phyloP scores from a whole-genome alignment of 2,329 filamentous ascomycete species.

The Pseudocercospora musae region DNA sequence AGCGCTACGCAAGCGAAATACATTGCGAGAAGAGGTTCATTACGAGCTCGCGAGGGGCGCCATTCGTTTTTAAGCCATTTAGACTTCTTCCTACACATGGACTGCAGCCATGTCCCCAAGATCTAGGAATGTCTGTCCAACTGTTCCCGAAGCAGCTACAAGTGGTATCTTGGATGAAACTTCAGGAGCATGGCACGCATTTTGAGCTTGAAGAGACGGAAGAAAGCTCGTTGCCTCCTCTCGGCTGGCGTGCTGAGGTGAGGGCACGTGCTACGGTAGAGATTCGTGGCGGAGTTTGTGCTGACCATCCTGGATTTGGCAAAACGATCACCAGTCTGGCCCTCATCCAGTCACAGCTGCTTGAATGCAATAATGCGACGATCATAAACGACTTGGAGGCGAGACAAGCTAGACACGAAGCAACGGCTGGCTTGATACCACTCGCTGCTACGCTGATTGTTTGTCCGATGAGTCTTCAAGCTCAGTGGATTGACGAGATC shows the following conservation, averaged over 20 bases:
- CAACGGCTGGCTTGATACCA: conserved; percentile 37
- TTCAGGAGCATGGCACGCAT: conserved; percentile 47
- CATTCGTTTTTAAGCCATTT: conserved; percentile 23
- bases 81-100: conserved; percentile 11
- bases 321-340: conserved; percentile 62
- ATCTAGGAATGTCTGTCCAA: conserved; percentile 32
- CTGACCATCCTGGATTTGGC: conserved; percentile 64
- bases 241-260: conserved; percentile 56
- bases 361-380: conserved; percentile 7
- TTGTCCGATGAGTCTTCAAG: conserved; percentile 53
- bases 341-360: conserved; percentile 50
- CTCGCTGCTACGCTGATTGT: conserved; percentile 59
- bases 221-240: conserved; percentile 48
- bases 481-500: conserved; percentile 59
- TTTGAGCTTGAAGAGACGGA: conserved; percentile 57
- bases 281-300: conserved; percentile 59
- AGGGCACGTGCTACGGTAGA: conserved; percentile 41
- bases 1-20: neutral
- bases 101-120: conserved; percentile 1
- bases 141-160: conserved; percentile 54
- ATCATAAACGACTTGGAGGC: conserved; percentile 10
- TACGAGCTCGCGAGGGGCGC: neutral
- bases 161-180: conserved; percentile 59
- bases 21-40: conserved; percentile 29
- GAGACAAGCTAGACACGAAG: neutral